Evolutionary conservation across 805 yeast species (phyloP).

Genomic region (Wickerhamiella shivajii): DNA sequence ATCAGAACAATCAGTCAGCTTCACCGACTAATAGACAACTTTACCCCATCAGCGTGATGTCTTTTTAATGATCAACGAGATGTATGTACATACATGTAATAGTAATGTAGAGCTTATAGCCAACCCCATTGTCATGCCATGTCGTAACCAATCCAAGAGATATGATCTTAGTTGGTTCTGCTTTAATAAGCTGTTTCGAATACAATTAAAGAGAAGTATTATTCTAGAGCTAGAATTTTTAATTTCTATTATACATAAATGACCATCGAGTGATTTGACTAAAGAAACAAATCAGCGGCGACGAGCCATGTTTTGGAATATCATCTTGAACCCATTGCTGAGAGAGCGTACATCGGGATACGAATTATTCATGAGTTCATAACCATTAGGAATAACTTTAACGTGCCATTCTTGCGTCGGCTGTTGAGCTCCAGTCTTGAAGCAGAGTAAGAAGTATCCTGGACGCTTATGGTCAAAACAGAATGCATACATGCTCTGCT

Average conservation of each 20-base stretch:
- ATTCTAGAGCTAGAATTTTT: neutral
- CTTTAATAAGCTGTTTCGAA: too few relatives aligned
- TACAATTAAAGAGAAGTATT: too few relatives aligned
- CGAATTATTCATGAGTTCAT: conserved; percentile 56
- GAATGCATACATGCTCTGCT: conserved; percentile 79
- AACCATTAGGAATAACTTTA: conserved; percentile 79
- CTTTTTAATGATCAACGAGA: neutral
- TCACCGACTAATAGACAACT: neutral
- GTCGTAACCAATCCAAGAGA: too few relatives aligned
- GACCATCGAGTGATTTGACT: too few relatives aligned
- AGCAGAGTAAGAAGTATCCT: conserved; percentile 82
- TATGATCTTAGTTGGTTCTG: too few relatives aligned
- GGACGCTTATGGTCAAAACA: conserved; percentile 82
- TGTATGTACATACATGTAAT: neutral
- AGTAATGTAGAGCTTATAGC: neutral
- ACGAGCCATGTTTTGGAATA: conserved; percentile 11
- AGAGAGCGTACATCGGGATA: conserved; percentile 82
- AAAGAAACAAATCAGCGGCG: neutral
- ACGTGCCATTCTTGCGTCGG: conserved; percentile 74
- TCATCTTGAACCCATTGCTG: conserved; percentile 88
- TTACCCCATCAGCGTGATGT: conserved; percentile 5
- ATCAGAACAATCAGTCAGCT: neutral
- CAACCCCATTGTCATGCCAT: too few relatives aligned
- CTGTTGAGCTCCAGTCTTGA: conserved; percentile 45
- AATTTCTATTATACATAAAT: conserved; percentile 1